Evolutionary conservation across 345 rosid species (phyloP).

Genomic region (Pelargonium nanum): DNA sequence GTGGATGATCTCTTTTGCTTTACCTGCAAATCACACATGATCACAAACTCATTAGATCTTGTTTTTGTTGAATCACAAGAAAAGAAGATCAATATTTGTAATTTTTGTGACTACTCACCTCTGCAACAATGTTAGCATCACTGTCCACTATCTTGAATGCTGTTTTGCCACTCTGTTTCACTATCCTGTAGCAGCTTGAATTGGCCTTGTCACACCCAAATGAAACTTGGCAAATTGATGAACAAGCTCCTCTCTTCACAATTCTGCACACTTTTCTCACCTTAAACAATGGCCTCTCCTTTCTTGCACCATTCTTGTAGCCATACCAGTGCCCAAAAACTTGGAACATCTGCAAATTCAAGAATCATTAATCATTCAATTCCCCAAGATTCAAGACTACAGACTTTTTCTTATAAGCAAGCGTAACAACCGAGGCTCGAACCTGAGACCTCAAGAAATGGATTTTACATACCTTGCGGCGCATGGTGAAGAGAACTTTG

Average conservation of each 20-base stretch:
- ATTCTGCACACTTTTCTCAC: neutral
- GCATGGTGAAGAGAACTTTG: conserved; percentile 42
- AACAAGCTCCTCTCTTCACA: neutral
- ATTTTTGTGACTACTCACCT: neutral
- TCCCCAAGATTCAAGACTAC: neutral
- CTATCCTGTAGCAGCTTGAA: neutral
- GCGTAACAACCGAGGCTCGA: no score
- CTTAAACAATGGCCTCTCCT: conserved; percentile 2
- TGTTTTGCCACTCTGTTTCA: neutral
- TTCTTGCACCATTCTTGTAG: neutral
- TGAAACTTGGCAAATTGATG: neutral
- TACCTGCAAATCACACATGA: neutral
- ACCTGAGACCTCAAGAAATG: no score
- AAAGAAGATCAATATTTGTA: no score
- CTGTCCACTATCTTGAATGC: neutral
- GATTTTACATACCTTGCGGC: conserved; percentile 29
- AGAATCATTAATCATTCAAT: neutral
- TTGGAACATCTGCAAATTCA: neutral
- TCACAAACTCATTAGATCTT: no score
- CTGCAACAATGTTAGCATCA: neutral
- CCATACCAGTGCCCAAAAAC: neutral
- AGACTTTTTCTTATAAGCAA: no score
- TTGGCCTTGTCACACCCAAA: neutral
- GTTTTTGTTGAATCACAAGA: no score
- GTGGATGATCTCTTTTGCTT: neutral